Evolutionary conservation across 208 protist species (phyloP), one percentile per base, ranked within the genome.

Genomic region (Herpetomonas samuelpessoai): DNA sequence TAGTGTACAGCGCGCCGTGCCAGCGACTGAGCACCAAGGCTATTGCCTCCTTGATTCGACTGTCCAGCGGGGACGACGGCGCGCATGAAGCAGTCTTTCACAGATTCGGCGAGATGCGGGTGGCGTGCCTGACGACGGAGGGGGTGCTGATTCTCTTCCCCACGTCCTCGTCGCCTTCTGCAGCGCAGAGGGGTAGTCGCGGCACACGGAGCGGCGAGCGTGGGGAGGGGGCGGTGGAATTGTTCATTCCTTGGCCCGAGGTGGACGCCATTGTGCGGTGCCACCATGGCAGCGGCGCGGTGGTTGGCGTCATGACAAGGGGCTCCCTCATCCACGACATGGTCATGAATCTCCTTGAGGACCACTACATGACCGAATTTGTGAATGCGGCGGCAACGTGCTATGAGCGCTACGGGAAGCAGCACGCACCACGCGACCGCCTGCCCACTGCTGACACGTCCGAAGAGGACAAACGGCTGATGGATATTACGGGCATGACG

Each of bases 261-360:
- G 58, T 88, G 26, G 56, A 57, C 21, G 83, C 71, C 21, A 41
- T 86, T 30, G 64, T 86, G 50, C 71, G 70, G 6, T 80, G 79
- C 68, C 58, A 73, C 58, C 46, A 57, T 27, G 46, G 19, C 10
- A 38, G 80, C 25, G 71, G 67, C 46, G 65, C 63, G n/a, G 49
- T 76, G 6, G 70, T 83, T 2, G 73, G 64, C 24, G 27, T 86
- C 35, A 75, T 81, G 48, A 81, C 72, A 0, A 66, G 61, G 25
- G 64, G 65, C 52, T 63, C 58, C 14, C 59, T 76, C 27, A 47
- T 64, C 0, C 46, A 56, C 50, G 81, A 88, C 62, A 55, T 76
- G 50, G 59, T 84, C 52, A 29, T 84, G 3, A 55, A 68, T 54
- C 39, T 88, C 7, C 60, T 57, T 14, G 60, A 1, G 22, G 60